Percentiles rank a stretch among this genome's conserved stretches.
These are phyloP conservation scores for Ustilago cynodontis DNA, from an alignment of 1,284 basidiomycete species.

Conservation along the genomic window DNA sequence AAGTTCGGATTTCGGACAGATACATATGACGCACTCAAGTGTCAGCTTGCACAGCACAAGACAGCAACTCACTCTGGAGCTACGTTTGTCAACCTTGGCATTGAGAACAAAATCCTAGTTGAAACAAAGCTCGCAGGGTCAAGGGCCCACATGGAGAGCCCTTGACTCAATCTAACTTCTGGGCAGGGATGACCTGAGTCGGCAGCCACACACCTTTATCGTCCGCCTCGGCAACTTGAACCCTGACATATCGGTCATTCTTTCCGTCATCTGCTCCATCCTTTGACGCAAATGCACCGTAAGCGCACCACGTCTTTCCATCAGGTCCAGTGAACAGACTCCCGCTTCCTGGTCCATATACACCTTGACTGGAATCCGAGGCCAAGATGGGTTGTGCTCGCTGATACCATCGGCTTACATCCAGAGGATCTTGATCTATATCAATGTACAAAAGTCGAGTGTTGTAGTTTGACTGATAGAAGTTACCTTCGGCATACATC, in stretches of 20 bases:
- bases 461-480: conserved; percentile 46
- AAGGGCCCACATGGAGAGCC: background rate
- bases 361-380: conserved; percentile 30
- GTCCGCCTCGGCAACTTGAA: conserved; percentile 39
- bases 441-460: conserved; percentile 42
- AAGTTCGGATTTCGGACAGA: conserved; percentile 17
- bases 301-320: conserved; percentile 33
- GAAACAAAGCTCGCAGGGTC: no score
- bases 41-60: background rate
- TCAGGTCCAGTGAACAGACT: conserved; percentile 38
- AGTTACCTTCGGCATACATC: conserved; percentile 48
- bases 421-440: conserved; percentile 28
- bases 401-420: conserved; percentile 29
- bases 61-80: no score
- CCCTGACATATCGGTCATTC: conserved; percentile 39
- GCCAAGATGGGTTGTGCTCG: conserved; percentile 30
- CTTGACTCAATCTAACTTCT: conserved; percentile 8
- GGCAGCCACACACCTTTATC: conserved; percentile 43
- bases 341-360: conserved; percentile 41
- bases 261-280: conserved; percentile 35
- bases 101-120: background rate
- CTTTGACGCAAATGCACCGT: conserved; percentile 36
- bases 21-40: conserved; percentile 19
- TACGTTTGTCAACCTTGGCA: background rate
- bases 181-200: conserved; percentile 33